Evolutionary conservation across 1,284 basidiomycete species (phyloP).

Genomic region (Pyrrhoderma lamaoense): DNA sequence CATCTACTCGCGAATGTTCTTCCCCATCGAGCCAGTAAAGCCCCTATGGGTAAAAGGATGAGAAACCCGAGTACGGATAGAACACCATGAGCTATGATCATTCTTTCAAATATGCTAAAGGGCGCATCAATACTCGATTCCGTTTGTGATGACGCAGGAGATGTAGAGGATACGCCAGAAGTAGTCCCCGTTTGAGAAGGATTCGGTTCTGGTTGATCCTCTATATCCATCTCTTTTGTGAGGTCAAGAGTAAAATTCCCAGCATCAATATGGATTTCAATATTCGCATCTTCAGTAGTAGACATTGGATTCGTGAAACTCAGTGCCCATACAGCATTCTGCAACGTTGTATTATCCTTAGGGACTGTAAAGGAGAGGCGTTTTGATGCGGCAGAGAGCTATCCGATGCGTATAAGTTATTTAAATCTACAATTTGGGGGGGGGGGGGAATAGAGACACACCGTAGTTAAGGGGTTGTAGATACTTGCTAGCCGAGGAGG

Average conservation of each 20-base stretch:
- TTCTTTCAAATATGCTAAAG: constrained; percentile 27
- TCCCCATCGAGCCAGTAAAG: constrained; percentile 53
- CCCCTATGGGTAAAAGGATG: constrained; percentile 50
- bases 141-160: neutral
- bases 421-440: neutral
- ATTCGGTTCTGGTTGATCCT: constrained; percentile 12
- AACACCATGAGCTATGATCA: constrained; percentile 47
- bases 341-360: constrained; percentile 26
- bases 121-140: neutral
- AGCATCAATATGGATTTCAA: constrained; percentile 41
- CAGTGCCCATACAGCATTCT: constrained; percentile 51
- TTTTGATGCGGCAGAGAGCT: constrained; percentile 25
- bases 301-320: constrained; percentile 37
- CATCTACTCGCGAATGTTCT: constrained; percentile 50
- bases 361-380: constrained; percentile 33
- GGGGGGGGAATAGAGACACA: neutral
- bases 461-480: constrained; percentile 19
- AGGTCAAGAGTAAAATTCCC: constrained; percentile 42
- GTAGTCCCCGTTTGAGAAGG: constrained; percentile 6
- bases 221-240: constrained; percentile 30
- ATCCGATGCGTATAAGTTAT: neutral
- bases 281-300: constrained; percentile 28
- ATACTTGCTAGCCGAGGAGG: constrained; percentile 27
- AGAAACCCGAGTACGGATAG: constrained; percentile 52
- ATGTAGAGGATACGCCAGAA: constrained; percentile 5